Conservation (phyloP, 129 eudicot genomes). For the Artemisia tridentata region DNA sequence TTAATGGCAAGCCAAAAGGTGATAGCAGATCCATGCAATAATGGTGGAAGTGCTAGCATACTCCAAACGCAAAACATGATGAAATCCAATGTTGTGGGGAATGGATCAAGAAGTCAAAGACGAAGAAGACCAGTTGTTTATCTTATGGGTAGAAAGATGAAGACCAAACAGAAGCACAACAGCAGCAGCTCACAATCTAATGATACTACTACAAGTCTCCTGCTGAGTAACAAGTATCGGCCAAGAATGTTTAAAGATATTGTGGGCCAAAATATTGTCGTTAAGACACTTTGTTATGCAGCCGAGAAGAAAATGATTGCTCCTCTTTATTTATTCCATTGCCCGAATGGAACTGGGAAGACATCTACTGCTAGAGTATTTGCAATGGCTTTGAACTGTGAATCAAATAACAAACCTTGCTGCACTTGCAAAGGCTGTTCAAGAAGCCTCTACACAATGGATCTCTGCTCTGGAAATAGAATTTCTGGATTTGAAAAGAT, state of each 20-base stretch:
- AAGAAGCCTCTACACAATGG: constrained; percentile 32
- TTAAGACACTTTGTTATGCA: constrained; percentile 30
- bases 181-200: background rate
- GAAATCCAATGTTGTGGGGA: too few relatives aligned
- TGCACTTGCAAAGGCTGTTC: constrained; percentile 34
- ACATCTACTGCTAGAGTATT: constrained; percentile 31
- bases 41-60: background rate
- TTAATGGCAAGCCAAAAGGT: background rate
- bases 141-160: constrained; percentile 5
- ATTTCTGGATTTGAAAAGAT: constrained; percentile 22
- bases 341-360: constrained; percentile 41
- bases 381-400: constrained; percentile 38
- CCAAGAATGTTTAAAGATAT: constrained; percentile 32
- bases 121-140: constrained; percentile 6
- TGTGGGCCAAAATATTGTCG: constrained; percentile 24
- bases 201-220: constrained; percentile 2
- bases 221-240: constrained; percentile 23
- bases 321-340: constrained; percentile 35
- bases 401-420: constrained; percentile 31
- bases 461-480: constrained; percentile 27
- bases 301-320: constrained; percentile 29
- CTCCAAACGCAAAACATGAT: background rate
- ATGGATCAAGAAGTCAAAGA: background rate
- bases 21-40: background rate
- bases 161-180: constrained; percentile 1